Conservation (phyloP, 495 filamentous ascomycete species). For the Staphylotrichum tortipilum region DNA sequence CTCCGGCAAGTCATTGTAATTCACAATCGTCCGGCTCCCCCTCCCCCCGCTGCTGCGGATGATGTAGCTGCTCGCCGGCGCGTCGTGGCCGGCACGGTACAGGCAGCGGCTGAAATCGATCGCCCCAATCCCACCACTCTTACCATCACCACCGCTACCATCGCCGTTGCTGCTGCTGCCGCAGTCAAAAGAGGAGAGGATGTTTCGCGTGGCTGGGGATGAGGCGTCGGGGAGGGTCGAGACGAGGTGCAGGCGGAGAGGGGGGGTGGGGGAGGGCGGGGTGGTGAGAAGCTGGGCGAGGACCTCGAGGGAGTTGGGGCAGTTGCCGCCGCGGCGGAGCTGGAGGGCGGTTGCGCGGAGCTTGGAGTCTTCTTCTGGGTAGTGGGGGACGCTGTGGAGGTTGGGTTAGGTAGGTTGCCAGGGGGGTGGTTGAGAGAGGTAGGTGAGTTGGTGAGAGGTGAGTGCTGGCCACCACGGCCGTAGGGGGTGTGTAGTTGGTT, state of each 20-base stretch:
- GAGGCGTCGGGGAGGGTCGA: conserved; percentile 29
- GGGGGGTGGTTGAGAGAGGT: too few species aligned
- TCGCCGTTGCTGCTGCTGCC: not conserved
- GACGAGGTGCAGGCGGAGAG: conserved; percentile 31
- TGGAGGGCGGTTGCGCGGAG: conserved; percentile 51
- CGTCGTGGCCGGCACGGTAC: conserved; percentile 44
- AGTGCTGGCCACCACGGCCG: too few species aligned
- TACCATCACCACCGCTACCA: too few species aligned
- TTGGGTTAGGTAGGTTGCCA: too few species aligned
- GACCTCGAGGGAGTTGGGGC: conserved; percentile 61
- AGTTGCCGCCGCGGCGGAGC: conserved; percentile 63
- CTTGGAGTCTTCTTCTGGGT: conserved; percentile 63
- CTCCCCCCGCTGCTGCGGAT: conserved; percentile 48
- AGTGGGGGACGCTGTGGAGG: conserved; percentile 49
- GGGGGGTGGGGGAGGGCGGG: not conserved
- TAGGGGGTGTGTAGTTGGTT: too few species aligned
- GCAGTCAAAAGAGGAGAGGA: conserved; percentile 37
- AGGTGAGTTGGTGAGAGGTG: not conserved
- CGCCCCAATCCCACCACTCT: too few species aligned
- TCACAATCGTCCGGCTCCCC: conserved; percentile 60
- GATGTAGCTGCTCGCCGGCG: conserved; percentile 64
- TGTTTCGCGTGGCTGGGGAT: conserved; percentile 27
- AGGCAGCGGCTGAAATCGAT: conserved; percentile 48
- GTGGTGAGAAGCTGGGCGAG: conserved; percentile 48
- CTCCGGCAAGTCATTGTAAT: conserved; percentile 57